Conservation (phyloP, 148 eudicot genomes). For the Rhododendron molle region DNA sequence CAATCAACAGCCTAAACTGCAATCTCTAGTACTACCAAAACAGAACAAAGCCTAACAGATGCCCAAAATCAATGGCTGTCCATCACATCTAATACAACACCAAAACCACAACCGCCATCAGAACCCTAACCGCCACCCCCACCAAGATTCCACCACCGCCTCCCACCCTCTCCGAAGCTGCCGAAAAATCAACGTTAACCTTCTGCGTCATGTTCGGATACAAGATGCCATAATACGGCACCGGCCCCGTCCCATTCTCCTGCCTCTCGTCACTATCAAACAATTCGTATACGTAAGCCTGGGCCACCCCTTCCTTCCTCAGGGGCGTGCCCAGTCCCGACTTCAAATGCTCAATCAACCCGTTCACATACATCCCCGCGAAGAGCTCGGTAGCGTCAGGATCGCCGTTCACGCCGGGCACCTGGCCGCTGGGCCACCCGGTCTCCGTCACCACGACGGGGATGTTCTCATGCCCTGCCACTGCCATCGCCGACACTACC, state of each 20-base stretch:
- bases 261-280: slow-evolving; percentile 40
- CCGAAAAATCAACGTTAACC: slow-evolving; percentile 36
- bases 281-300: slow-evolving; percentile 57
- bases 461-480: slow-evolving; percentile 66
- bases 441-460: slow-evolving; percentile 71
- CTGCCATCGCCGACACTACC: slow-evolving; percentile 55
- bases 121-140: slow-evolving; percentile 8
- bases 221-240: slow-evolving; percentile 33
- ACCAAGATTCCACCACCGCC: neutral
- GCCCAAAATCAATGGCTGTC: neutral
- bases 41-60: neutral
- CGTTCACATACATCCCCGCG: slow-evolving; percentile 62
- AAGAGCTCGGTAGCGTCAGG: slow-evolving; percentile 38
- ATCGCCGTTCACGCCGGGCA: slow-evolving; percentile 16
- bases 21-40: neutral
- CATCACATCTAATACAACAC: neutral
- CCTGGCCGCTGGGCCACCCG: slow-evolving; percentile 60
- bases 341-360: slow-evolving; percentile 50
- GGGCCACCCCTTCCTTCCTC: slow-evolving; percentile 64
- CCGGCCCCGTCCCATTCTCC: neutral
- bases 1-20: neutral
- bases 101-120: slow-evolving; percentile 5
- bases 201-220: slow-evolving; percentile 57
- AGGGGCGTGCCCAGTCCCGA: slow-evolving; percentile 68
- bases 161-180: neutral